phyloP scores from a whole-genome alignment of 2,329 filamentous ascomycete species.

The Myriosclerotinia curreyana region DNA sequence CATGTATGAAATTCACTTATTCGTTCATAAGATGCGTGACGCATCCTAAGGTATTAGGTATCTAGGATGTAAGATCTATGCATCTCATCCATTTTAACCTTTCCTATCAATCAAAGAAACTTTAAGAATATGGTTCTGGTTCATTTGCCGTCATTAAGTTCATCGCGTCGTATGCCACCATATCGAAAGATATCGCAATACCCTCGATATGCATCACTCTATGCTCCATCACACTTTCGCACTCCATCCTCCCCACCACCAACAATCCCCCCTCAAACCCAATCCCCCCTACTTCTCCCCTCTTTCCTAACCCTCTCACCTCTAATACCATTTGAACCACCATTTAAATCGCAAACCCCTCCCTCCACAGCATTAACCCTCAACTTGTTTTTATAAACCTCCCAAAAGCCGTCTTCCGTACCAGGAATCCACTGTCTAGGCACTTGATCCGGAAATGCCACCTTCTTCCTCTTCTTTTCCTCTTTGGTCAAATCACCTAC shows the following conservation, averaged over 20 bases:
- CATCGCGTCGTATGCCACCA: background rate
- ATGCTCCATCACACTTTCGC: background rate
- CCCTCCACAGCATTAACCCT: slow-evolving; percentile 38
- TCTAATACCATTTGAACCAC: background rate
- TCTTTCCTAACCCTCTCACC: slow-evolving; percentile 1
- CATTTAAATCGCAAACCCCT: slow-evolving; percentile 33
- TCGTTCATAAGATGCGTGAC: background rate
- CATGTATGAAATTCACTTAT: background rate
- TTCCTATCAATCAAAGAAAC: background rate
- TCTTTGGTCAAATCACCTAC: background rate
- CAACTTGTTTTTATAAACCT: slow-evolving; percentile 36
- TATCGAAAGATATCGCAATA: background rate
- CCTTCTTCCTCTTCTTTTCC: background rate
- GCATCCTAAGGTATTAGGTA: background rate
- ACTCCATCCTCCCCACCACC: no score
- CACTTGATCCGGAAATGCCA: slow-evolving; percentile 3
- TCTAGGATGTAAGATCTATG: background rate
- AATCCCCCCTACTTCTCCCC: background rate
- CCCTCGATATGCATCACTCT: background rate
- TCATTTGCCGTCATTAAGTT: background rate
- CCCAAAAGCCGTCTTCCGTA: slow-evolving; percentile 35
- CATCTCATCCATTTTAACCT: background rate
- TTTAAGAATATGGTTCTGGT: background rate
- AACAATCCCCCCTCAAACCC: background rate
- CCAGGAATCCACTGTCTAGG: slow-evolving; percentile 29